Percentiles rank a stretch among this genome's conserved stretches.
phyloP scores from a whole-genome alignment of 805 yeast species.

The Candida methanosorbosa region DNA sequence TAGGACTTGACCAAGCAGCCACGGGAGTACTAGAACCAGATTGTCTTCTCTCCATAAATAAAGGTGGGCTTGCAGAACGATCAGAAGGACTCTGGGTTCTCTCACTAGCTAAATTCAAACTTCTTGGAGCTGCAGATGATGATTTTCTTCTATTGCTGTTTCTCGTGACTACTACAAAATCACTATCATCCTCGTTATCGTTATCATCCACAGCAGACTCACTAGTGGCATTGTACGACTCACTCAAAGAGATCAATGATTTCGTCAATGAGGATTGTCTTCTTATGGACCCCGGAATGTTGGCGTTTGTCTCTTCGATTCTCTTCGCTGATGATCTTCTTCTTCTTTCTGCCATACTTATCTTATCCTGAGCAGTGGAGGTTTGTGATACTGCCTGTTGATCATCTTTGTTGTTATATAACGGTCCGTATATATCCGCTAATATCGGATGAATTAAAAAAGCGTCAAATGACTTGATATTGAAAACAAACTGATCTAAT shows the following conservation, averaged over 20 bases:
- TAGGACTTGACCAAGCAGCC: too few species aligned
- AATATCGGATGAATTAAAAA: constrained; percentile 28
- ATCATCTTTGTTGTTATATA: constrained; percentile 4
- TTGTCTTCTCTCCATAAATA: too few species aligned
- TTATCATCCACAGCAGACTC: constrained; percentile 19
- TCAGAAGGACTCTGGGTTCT: too few species aligned
- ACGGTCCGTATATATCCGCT: background rate
- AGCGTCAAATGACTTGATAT: constrained; percentile 29
- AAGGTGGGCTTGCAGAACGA: background rate
- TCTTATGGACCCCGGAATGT: constrained; percentile 10
- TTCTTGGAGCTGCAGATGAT: background rate
- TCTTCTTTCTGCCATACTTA: constrained; percentile 8
- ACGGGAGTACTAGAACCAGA: too few species aligned
- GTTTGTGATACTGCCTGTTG: too few species aligned
- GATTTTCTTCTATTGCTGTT: constrained; percentile 16
- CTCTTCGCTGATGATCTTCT: constrained; percentile 16
- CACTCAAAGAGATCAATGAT: background rate
- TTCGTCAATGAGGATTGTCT: background rate
- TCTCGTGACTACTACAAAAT: constrained; percentile 25
- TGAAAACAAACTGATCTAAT: constrained; percentile 25
- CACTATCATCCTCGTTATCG: constrained; percentile 18
- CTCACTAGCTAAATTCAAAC: too few species aligned
- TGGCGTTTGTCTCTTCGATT: constrained; percentile 12
- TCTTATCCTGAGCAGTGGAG: background rate
- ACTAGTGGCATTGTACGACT: constrained; percentile 1